Base-by-base conservation (phyloP, 257 asterid species). In the Haberlea rhodopensis region DNA sequence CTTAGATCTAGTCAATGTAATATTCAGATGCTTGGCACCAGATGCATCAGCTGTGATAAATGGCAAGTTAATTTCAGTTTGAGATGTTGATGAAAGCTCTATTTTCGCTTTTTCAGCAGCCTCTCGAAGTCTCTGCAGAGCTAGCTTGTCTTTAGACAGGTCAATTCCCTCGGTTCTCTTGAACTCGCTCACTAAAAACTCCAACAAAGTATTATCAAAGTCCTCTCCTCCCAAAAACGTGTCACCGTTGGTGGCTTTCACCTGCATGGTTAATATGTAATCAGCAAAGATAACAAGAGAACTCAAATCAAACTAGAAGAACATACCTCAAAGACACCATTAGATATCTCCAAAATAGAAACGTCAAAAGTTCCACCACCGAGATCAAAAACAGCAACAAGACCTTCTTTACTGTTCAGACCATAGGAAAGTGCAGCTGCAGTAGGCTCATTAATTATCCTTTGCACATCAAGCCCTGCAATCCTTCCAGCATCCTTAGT, bases 141-240 rank as follows among this genome's bases (percentile, higher is more conserved):
- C 95, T 61, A 87, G 88, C 60, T 65, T 80, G 70, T 87, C 91
- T 73, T 84, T 82, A 7, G 91, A 66, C 57, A 87, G 60, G 76
- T 87, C 95, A 52, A 87, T 84, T 4, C 66, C 73, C 28, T 87
- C 95, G 1, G 87, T 80, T 58, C 82, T 74, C 83, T 79, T 79
- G 21, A 82, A 87, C 60, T 87, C 95, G 53, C 70, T 58, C 6
- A 84, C 95, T 71, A 87, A 61, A 70, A 78, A 87, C 60, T 84
- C 95, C 71, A 87, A 66, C 7, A 87, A 45, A 53, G 89, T 60
- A 67, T 84, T 87, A 56, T 87, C 95, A 8, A 87, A 87, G 54
- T 87, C 95, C 77, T 87, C 91, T n/a, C 95, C 95, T 43, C 95
- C 95, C 74, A 87, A 76, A 70, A 84, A 87, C 0, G 95, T 87